Evolutionary conservation across 1,284 basidiomycete species (phyloP).

Genomic region (Ustilago cynodontis): DNA sequence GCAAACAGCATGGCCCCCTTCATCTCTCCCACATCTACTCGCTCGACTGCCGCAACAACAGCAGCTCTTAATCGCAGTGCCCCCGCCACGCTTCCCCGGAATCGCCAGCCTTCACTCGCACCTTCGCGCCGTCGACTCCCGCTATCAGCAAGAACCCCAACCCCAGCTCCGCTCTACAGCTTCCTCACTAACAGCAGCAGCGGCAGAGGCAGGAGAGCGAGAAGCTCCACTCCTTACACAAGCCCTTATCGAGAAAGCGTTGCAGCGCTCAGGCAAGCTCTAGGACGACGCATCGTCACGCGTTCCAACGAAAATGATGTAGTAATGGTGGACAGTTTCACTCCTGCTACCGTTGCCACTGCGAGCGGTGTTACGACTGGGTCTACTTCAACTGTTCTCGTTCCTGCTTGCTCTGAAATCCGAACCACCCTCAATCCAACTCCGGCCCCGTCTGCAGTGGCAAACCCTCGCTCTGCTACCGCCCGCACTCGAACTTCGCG

Average conservation of each 20-base stretch:
- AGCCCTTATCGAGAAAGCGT: background rate
- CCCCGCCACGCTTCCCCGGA: background rate
- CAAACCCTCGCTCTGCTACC: too few relatives aligned
- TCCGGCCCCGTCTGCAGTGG: too few relatives aligned
- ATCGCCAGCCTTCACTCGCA: background rate
- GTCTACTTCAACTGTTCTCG: too few relatives aligned
- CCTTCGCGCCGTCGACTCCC: background rate
- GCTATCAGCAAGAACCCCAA: constrained; percentile 2
- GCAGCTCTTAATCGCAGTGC: too few relatives aligned
- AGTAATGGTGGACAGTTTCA: constrained; percentile 1
- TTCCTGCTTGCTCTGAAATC: too few relatives aligned
- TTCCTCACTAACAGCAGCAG: background rate
- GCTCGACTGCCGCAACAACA: background rate
- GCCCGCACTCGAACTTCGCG: too few relatives aligned
- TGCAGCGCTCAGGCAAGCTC: background rate
- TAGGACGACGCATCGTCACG: background rate
- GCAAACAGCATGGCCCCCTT: too few relatives aligned
- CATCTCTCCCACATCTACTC: too few relatives aligned
- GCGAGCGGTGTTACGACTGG: background rate
- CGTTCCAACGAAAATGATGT: constrained; percentile 1
- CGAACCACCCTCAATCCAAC: too few relatives aligned
- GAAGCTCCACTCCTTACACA: background rate
- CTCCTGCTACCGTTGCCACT: background rate
- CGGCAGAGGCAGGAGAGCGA: background rate
- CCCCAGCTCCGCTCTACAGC: background rate